Evolutionary conservation across 352 stramenopile species (phyloP).

Genomic region (Phytophthora kernoviae): DNA sequence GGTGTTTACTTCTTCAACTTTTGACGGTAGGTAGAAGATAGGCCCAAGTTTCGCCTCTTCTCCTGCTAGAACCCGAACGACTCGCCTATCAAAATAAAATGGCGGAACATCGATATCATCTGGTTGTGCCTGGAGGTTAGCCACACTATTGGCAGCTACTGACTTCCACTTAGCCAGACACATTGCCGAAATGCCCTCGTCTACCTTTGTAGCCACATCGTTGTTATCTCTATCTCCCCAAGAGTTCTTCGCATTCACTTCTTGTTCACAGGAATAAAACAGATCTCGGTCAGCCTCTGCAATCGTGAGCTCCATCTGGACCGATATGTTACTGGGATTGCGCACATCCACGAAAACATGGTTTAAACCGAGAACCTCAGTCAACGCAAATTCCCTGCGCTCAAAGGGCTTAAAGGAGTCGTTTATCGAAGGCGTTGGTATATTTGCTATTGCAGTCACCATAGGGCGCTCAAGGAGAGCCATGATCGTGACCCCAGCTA

Average conservation of each 20-base stretch:
- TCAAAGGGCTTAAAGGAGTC: constrained; percentile 1
- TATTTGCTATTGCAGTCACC: constrained; percentile 15
- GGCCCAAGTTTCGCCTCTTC: constrained; percentile 44
- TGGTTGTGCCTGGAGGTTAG: constrained; percentile 9
- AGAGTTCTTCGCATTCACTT: neutral
- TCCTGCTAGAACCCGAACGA: constrained; percentile 31
- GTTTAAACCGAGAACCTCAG: constrained; percentile 37
- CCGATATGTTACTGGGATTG: constrained; percentile 55
- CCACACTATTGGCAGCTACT: constrained; percentile 14
- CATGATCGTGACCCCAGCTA: constrained; percentile 35
- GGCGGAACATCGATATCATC: constrained; percentile 20
- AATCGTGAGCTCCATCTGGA: constrained; percentile 57
- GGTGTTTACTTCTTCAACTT: constrained; percentile 31
- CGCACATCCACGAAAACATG: constrained; percentile 36
- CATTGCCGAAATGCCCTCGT: constrained; percentile 20
- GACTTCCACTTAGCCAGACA: constrained; percentile 50
- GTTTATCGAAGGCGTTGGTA: constrained; percentile 2
- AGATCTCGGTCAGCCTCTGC: constrained; percentile 36
- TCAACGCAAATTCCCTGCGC: constrained; percentile 38
- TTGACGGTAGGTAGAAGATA: constrained; percentile 67
- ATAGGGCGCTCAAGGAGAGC: constrained; percentile 40
- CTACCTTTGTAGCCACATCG: neutral
- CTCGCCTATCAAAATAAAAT: constrained; percentile 41
- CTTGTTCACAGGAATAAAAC: constrained; percentile 53
- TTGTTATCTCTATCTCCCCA: neutral